Evolutionary conservation across 129 eudicot genomes (phyloP), one percentile per base, ranked within the genome.

Genomic region (Ambrosia trifida): DNA sequence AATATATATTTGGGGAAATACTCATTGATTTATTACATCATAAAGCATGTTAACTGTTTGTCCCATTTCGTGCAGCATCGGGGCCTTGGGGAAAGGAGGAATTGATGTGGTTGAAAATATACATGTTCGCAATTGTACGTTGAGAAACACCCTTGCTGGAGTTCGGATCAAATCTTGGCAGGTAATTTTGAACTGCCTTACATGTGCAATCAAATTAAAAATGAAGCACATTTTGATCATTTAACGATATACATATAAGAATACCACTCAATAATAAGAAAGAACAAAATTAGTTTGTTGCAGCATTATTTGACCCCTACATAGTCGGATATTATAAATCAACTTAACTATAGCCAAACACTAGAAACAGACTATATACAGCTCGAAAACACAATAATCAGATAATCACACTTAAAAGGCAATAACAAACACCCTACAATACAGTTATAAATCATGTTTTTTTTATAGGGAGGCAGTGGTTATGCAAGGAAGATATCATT

Each of bases 401-500:
- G 35, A 56, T 56, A 56, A 56, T 56, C 62, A 56, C 35, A 20
- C 9, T 56, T n/a, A 56, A 56, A 20, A 56, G 3, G n/a, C 62
- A 56, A 24, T 24, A 7, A 33, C 13, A 54, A 20, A 19, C 33
- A 10, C 61, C 32, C 12, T 5, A 19, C 20, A 56, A 19, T 24
- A 56, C 35, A 3, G 3, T 11, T 56, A 19, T 7, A 7, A 12
- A 43, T 72, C 41, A 0, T 47, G 13, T 46, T 4, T 17, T 75
- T 12, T 49, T 52, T 30, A 59, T 73, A 85, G 91, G 91, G 95
- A 47, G 95, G 86, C 45, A 62, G 68, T 72, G 91, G 95, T 47
- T 71, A 85, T 70, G 95, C 91, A 18, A 88, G 83, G 67, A 83
- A 68, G 46, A 85, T 88, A 59, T 83, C 91, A 10, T 88, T 88